Base-by-base conservation (phyloP, 495 filamentous ascomycete species). In the Tetracladium setigerum region DNA sequence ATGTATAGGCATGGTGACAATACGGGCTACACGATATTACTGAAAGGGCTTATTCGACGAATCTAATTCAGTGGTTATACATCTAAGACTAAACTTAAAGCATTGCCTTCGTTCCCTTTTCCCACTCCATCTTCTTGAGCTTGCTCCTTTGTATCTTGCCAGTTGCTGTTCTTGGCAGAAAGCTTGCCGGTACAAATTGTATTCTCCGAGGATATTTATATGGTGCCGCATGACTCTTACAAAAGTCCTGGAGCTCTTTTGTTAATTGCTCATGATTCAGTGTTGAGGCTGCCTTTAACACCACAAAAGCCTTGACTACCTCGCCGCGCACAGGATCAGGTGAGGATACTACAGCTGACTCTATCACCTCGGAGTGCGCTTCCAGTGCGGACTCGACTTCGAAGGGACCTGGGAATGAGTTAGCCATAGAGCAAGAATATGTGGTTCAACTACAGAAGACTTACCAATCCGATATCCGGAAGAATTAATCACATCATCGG, bases 381-480 rank as follows among this genome's bases (percentile, higher is more conserved):
- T 49, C 16, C 11, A 49, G 30, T n/a, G 46, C 22, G 4, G 46
- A 49, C 22, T 49, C 46, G 12, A 49, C 46, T 34, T 49, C 46
- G 27, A 49, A 49, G 14, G 46, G 46, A 41, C 46, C 46, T 49
- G 15, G 19, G 18, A 34, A 34, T 8, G 15, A 13, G 4, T 5
- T 12, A 16, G 2, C 5, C 7, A 3, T 18, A 36, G 2, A 11
- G 4, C 13, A 5, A 37, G 31, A n/a, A 34, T 9, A 34, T 8
- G 8, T 9, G 31, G 11, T 12, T 36, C 4, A 32, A 4, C 24
- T 4, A 12, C 9, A 19, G 43, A 36, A 8, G 43, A 36, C 38
- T 7, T 35, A 49, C 46, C 46, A 10, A 49, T 49, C 7, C 46
- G 46, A 49, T 49, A 49, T 7, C 46, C 46, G 41, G 37, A 41